phyloP scores from a whole-genome alignment of 2,329 filamentous ascomycete species.

The Colletotrichum orchidophilum region DNA sequence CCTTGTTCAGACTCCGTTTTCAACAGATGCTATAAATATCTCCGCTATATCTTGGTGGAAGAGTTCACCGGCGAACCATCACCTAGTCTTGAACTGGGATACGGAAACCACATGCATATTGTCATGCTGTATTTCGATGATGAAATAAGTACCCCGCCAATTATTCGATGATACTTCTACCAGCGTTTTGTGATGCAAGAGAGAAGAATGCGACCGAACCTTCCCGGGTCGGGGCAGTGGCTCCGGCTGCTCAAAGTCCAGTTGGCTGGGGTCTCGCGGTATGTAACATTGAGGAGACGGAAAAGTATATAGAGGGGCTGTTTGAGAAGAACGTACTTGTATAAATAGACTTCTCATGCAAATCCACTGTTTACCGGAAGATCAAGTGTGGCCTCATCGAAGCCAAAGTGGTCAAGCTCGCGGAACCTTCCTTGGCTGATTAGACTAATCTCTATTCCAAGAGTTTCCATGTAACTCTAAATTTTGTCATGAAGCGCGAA shows the following conservation, averaged over 20 bases:
- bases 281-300: not conserved
- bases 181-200: not conserved
- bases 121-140: not conserved
- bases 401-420: not conserved
- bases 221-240: not conserved
- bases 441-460: too few species aligned
- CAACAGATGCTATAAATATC: too few species aligned
- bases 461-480: not conserved
- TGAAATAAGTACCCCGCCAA: not conserved
- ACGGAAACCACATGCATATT: not conserved
- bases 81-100: not conserved
- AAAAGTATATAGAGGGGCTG: not conserved
- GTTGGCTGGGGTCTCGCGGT: not conserved
- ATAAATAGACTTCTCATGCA: too few species aligned
- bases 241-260: not conserved
- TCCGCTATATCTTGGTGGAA: not conserved
- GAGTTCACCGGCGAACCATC: not conserved
- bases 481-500: conserved; percentile 49
- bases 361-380: too few species aligned
- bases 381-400: not conserved
- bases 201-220: not conserved
- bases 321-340: not conserved
- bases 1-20: too few species aligned
- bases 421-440: too few species aligned
- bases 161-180: not conserved